These are phyloP conservation scores for Kwoniella bestiolae DNA, from an alignment of 768 basidiomycete species.

Conservation along the genomic window DNA sequence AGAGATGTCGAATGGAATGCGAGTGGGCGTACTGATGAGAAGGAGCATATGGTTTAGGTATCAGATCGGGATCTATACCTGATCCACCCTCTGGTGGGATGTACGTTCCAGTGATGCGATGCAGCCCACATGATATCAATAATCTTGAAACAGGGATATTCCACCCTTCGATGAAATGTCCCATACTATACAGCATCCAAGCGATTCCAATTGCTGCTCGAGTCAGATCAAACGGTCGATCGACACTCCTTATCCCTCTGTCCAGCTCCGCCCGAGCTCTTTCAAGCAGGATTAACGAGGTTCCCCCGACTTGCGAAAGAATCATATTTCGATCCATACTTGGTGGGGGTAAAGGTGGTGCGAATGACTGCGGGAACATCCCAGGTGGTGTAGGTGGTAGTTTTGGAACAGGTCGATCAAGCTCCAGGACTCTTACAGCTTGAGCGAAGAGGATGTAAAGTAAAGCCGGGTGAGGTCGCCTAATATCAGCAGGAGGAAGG, in stretches of 20 bases:
- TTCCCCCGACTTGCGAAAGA: slow-evolving; percentile 33
- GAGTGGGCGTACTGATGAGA: slow-evolving; percentile 31
- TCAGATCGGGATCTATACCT: slow-evolving; percentile 13
- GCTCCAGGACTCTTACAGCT: slow-evolving; percentile 35
- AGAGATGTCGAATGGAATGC: not conserved
- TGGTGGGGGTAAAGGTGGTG: slow-evolving; percentile 1
- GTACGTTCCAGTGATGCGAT: slow-evolving; percentile 42
- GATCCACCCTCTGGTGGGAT: slow-evolving; percentile 25
- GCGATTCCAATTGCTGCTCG: slow-evolving; percentile 49
- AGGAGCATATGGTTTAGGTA: slow-evolving; percentile 36
- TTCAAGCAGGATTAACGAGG: slow-evolving; percentile 29
- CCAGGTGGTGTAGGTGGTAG: slow-evolving; percentile 17
- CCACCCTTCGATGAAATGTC: slow-evolving; percentile 54
- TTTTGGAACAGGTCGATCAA: slow-evolving; percentile 22
- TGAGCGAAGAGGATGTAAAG: slow-evolving; percentile 53
- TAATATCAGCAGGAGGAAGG: slow-evolving; percentile 24
- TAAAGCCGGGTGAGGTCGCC: slow-evolving; percentile 52
- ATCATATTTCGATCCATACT: slow-evolving; percentile 20
- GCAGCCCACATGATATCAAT: slow-evolving; percentile 50
- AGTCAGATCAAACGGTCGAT: slow-evolving; percentile 48
- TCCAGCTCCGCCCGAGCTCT: slow-evolving; percentile 45
- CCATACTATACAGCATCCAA: slow-evolving; percentile 40
- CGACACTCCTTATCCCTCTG: slow-evolving; percentile 42
- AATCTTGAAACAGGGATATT: slow-evolving; percentile 45
- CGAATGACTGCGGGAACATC: slow-evolving; percentile 16